Conservation (phyloP, 306 rosid species). For the Casuarina glauca region DNA sequence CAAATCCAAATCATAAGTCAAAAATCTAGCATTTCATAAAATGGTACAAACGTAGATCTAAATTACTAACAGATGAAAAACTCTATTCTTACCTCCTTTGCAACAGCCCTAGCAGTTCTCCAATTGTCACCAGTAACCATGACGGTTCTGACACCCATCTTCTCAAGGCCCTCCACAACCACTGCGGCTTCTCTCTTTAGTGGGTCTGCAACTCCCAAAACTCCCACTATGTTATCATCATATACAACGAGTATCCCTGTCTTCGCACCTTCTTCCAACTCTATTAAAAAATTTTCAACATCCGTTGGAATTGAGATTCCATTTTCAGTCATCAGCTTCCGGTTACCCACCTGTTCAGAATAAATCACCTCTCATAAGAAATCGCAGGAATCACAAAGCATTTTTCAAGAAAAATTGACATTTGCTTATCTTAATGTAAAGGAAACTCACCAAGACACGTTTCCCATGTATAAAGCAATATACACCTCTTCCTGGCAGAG, state of each 20-base stretch:
- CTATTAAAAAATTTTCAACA: slow-evolving; percentile 73
- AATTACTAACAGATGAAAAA: slow-evolving; percentile 19
- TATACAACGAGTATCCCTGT: slow-evolving; percentile 85
- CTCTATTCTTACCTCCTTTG: slow-evolving; percentile 70
- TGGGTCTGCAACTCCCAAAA: slow-evolving; percentile 91
- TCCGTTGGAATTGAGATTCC: slow-evolving; percentile 65
- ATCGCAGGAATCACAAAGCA: slow-evolving; percentile 22
- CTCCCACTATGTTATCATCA: slow-evolving; percentile 64
- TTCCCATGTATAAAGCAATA: slow-evolving; percentile 68
- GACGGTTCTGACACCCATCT: slow-evolving; percentile 85
- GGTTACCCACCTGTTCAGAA: slow-evolving; percentile 79
- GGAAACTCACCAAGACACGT: slow-evolving; percentile 57
- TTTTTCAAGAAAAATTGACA: slow-evolving; percentile 4
- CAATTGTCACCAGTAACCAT: slow-evolving; percentile 99
- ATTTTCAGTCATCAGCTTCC: slow-evolving; percentile 78
- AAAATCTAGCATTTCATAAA: neutral
- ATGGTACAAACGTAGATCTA: slow-evolving; percentile 1
- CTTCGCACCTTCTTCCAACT: slow-evolving; percentile 84
- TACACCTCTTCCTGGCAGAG: slow-evolving; percentile 88
- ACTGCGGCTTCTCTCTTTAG: slow-evolving; percentile 93
- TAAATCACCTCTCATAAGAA: slow-evolving; percentile 32
- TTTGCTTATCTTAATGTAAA: slow-evolving; percentile 20
- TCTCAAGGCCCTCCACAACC: slow-evolving; percentile 81
- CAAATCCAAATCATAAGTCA: slow-evolving; percentile 20
- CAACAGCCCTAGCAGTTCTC: slow-evolving; percentile 92